A percentile compares a stretch with the other conserved stretches of the same genome.
phyloP scores from a whole-genome alignment of 768 basidiomycete genomes.

The Rhizopogon salebrosus region DNA sequence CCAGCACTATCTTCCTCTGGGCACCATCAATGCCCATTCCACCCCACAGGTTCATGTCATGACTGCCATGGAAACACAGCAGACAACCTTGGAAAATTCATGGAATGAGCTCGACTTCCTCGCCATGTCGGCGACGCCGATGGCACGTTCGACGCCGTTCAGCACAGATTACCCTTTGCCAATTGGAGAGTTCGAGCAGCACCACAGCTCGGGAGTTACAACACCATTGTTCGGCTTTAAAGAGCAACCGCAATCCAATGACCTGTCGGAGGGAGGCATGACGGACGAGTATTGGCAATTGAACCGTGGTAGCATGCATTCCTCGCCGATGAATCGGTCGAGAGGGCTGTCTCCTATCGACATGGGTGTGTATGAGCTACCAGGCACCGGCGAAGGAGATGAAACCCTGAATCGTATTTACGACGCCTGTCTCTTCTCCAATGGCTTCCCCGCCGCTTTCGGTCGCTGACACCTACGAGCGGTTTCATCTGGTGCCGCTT shows the following conservation, averaged over 20 bases:
- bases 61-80: not conserved
- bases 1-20: not conserved
- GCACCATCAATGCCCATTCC: not conserved
- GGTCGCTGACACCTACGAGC: not conserved
- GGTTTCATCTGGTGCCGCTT: not conserved
- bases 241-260: not conserved
- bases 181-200: not conserved
- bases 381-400: not conserved
- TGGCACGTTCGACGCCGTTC: not conserved
- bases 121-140: not conserved
- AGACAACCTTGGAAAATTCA: not conserved
- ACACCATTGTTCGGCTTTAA: not conserved
- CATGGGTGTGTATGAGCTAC: not conserved
- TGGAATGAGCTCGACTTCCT: not conserved
- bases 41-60: not conserved
- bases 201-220: too few relatives aligned
- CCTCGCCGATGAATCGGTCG: not conserved
- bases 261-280: not conserved
- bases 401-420: not conserved
- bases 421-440: not conserved
- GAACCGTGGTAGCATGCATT: too few relatives aligned
- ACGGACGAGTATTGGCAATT: not conserved
- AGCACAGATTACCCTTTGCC: not conserved
- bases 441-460: not conserved
- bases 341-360: constrained; percentile 1